Evolutionary conservation across 345 rosid species (phyloP), one percentile per base, ranked within the genome.

Genomic region (Eucalyptus cloeziana): DNA sequence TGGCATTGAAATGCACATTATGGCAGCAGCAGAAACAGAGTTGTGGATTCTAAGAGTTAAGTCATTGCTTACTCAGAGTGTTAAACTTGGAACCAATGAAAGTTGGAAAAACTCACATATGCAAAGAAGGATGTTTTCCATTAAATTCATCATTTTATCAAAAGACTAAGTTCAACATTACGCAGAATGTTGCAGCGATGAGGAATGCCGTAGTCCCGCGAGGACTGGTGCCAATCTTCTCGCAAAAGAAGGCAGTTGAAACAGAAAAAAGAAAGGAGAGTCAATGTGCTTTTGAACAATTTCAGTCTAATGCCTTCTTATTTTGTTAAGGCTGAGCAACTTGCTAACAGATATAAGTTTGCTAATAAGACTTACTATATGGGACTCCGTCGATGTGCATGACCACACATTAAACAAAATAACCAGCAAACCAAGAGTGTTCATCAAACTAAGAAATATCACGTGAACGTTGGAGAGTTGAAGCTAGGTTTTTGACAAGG

Each of bases 131-230:
- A 67, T 31, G 40, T 67, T 67, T 31, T 67, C 37, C 43, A 67
- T 31, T 31, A 67, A 16, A 31, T 67, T 67, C 79, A 31, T 15
- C 40, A 31, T 16, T 67, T 67, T 67, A 4, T 31, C 79, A 16
- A 31, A 31, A 67, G 21, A 67, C 22, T n/a, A 67, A 67, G 40
- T 31, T 33, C 79, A 67, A 67, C 79, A 67, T 67, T 31, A 67
- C 79, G 31, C 22, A 4, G 43, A 31, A 67, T 31, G 79, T 67
- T 67, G 79, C 40, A 67, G 79, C 6, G 11, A 67, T 16, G 40
- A 67, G 79, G 40, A n/a, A 31, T n/a, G 40, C 40, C 17, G 0
- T 31, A n/a, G 40, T 15, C 40, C 10, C 1, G 0, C 3, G 3
- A 67, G 6, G 79, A 64, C 37, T 64, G 71, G 37, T 64, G 71